Conservation (phyloP, 306 rosid genomes). For the Carpinus fangiana region DNA sequence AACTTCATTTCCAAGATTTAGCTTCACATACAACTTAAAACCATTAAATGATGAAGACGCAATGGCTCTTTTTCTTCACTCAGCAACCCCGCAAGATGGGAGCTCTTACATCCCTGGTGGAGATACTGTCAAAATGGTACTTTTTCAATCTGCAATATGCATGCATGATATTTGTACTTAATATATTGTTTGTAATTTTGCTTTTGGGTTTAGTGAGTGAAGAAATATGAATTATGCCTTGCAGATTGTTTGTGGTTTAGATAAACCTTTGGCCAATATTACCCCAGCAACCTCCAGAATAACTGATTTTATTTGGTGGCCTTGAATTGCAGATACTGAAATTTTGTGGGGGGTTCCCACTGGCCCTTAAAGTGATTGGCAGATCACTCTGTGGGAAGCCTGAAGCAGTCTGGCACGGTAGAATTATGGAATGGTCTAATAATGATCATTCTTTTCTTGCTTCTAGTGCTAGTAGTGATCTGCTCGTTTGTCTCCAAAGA, state of each 20-base stretch:
- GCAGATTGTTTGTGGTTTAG: too few relatives aligned
- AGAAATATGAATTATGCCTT: too few relatives aligned
- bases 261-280: not conserved
- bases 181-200: too few relatives aligned
- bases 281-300: not conserved
- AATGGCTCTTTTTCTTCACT: conserved; percentile 40
- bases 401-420: conserved; percentile 39
- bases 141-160: not conserved
- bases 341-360: conserved; percentile 52
- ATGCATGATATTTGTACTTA: not conserved
- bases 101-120: conserved; percentile 23
- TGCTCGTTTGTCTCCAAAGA: conserved; percentile 41
- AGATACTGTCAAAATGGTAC: conserved; percentile 40
- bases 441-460: conserved; percentile 44
- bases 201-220: not conserved
- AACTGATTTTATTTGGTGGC: conserved; percentile 14
- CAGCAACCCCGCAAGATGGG: conserved; percentile 35
- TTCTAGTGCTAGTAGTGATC: conserved; percentile 31
- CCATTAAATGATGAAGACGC: conserved; percentile 44
- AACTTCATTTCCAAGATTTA: conserved; percentile 30
- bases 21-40: conserved; percentile 28
- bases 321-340: conserved; percentile 46
- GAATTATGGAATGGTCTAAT: conserved; percentile 29
- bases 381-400: conserved; percentile 40
- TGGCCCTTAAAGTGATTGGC: conserved; percentile 43